Evolutionary conservation across 345 rosid genomes (phyloP), one percentile per base, ranked within the genome.

Genomic region (Garcia nutans): DNA sequence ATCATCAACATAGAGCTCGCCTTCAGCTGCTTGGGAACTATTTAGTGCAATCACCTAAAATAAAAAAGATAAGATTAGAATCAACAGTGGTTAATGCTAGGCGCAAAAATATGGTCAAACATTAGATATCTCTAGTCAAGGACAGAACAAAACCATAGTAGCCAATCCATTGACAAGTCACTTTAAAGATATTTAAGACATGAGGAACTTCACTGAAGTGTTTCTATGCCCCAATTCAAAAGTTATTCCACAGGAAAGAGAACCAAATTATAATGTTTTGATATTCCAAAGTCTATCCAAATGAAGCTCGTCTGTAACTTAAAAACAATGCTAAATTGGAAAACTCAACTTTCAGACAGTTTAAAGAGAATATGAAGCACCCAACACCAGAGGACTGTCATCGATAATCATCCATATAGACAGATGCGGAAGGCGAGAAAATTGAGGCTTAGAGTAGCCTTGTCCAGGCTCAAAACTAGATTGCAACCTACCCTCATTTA

Each of bases 1-100:
- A 65, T 96, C 99, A 70, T 93, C 99, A 8, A 91, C 75, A 79
- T 96, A 96, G n/a, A 96, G 93, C 68, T 96, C 97, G 5, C 98
- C 98, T 82, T 88, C 90, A 6, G 99, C 99, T 73, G 82, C 90
- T 81, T 88, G 87, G 71, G 97, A 82, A 85, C 97, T 89, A 88
- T 96, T 92, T 67, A 96, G 82, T 45, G 99, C 99, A 58, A 96
- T 85, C 76, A 96, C 97, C 99, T 96, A 83, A 19, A 57, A 20
- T 69, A 15, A 45, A 58, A 74, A 12, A 26, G 22, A 50, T 3
- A 50, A 33, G 28, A 42, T 69, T 16, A 42, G 20, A 9, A 63
- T 10, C 47, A 44, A 16, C 6, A 8, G 13, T 2, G n/a, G 70
- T 2, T 65, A 20, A 65, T 49, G 0, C 5, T 50, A 5, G 1